These are phyloP conservation scores for Coemansia sp. DNA, from an alignment of 192 early-diverging fungal species.

Conservation along the genomic window DNA sequence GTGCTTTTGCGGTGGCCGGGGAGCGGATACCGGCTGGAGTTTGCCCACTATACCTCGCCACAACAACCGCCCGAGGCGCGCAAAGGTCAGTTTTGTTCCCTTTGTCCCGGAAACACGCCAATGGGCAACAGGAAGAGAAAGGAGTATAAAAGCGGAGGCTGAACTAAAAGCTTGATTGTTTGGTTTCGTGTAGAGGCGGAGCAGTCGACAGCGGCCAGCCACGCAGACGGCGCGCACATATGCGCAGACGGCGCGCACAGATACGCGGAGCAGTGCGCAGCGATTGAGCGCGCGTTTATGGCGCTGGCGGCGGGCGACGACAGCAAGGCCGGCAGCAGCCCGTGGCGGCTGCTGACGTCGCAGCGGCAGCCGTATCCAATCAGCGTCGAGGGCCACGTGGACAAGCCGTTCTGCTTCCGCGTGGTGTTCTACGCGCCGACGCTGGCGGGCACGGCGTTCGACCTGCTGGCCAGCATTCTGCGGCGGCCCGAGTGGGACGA, in stretches of 20 bases:
- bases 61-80: neutral
- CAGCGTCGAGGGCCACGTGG: slow-evolving; percentile 30
- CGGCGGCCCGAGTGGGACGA: slow-evolving; percentile 50
- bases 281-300: slow-evolving; percentile 30
- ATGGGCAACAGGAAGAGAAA: too few relatives aligned
- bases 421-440: slow-evolving; percentile 36
- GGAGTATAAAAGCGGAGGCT: too few relatives aligned
- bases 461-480: slow-evolving; percentile 38
- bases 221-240: neutral
- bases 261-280: slow-evolving; percentile 24
- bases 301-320: slow-evolving; percentile 12
- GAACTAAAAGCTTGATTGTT: too few relatives aligned
- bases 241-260: slow-evolving; percentile 10
- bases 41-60: neutral
- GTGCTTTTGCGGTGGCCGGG: neutral
- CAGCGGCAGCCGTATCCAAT: slow-evolving; percentile 29
- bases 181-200: neutral
- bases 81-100: neutral
- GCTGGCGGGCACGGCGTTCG: slow-evolving; percentile 32
- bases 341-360: slow-evolving; percentile 27
- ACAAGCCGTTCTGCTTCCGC: slow-evolving; percentile 45
- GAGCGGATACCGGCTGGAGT: neutral
- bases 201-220: neutral
- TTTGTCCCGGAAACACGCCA: too few relatives aligned
- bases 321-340: neutral